phyloP scores from a whole-genome alignment of 202 grass and related monocot genomes.

The Setaria viridis region DNA sequence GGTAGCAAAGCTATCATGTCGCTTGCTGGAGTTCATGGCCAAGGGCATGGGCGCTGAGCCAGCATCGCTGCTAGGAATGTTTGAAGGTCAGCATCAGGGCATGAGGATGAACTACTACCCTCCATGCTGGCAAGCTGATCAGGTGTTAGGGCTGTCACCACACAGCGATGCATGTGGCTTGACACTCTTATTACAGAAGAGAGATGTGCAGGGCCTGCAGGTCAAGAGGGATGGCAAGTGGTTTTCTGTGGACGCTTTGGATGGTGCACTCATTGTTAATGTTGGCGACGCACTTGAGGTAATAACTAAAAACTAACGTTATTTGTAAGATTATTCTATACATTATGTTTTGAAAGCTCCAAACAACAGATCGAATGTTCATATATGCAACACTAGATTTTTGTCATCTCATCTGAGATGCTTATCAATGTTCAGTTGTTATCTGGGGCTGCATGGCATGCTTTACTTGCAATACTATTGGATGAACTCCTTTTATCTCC shows the following conservation, averaged over 20 bases:
- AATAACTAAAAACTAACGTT: not conserved
- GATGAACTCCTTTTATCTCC: not conserved
- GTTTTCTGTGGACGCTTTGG: conserved; percentile 42
- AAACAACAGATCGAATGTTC: not conserved
- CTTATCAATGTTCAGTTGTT: not conserved
- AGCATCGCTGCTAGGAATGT: conserved; percentile 40
- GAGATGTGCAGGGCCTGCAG: conserved; percentile 62
- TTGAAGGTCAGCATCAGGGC: conserved; percentile 36
- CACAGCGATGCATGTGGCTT: conserved; percentile 53
- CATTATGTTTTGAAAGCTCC: not conserved
- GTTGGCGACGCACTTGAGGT: conserved; percentile 67
- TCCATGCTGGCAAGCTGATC: conserved; percentile 49
- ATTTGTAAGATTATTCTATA: not conserved
- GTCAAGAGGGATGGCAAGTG: conserved; percentile 57
- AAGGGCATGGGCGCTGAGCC: conserved; percentile 48
- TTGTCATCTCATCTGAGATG: not conserved
- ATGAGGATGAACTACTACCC: conserved; percentile 65
- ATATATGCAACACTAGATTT: not conserved
- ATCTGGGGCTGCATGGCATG: not conserved
- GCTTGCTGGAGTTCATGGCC: conserved; percentile 48
- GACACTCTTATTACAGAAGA: conserved; percentile 58
- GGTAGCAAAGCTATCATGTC: conserved; percentile 36
- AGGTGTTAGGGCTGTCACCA: conserved; percentile 60
- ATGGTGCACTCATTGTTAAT: conserved; percentile 54
- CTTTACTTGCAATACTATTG: not conserved